Base-by-base conservation (phyloP, 306 rosid species). In the Gastrolobium villosum region DNA sequence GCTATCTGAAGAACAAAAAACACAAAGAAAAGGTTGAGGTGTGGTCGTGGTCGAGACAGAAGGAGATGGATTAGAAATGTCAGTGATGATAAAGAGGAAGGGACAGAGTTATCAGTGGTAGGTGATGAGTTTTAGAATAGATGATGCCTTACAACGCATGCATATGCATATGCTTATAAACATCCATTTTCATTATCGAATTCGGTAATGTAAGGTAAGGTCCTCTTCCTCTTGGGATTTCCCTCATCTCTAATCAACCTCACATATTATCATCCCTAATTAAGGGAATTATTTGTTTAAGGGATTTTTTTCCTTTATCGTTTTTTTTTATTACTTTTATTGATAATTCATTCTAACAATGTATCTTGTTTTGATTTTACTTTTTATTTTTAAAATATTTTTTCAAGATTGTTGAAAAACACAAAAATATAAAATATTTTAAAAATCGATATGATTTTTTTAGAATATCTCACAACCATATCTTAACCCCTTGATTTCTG, bases 21-120 rank as follows among this genome's bases (percentile, higher is more conserved):
- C 31, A 75, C 7, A 56, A 54, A 66, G 1, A 52, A 70, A 54
- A 56, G 26, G 26, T 20, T 0, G 26, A 1, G 26, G 26, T 20
- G 26, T 20, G 26, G 26, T 20, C 26, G 76, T 75, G 81, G 61
- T 63, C 30, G 41, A 66, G 81, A 34, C 11, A 60, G 46, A 77
- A 45, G 80, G 74, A 70, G 71, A 62, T 60, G 79, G 75, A 72
- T 67, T 67, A 82, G 74, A 60, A 84, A 39, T 78, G 64, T 15
- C 6, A 77, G 74, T 82, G 85, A 80, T 75, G 65, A 67, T 31
- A 53, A 44, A 39, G 72, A 88, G 79, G 89, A 85, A 88, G 89
- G 74, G 89, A 10, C 74, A 93, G 90, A 85, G 89, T 88, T 87
- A 75, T 93, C 97, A 89, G 89, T 46, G 91, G 87, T 88, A 79